A percentile compares a stretch with the other conserved stretches of the same genome.
These are phyloP conservation scores for Clonostachys rhizophaga DNA, from an alignment of 2,329 filamentous ascomycete genomes.

Conservation along the genomic window DNA sequence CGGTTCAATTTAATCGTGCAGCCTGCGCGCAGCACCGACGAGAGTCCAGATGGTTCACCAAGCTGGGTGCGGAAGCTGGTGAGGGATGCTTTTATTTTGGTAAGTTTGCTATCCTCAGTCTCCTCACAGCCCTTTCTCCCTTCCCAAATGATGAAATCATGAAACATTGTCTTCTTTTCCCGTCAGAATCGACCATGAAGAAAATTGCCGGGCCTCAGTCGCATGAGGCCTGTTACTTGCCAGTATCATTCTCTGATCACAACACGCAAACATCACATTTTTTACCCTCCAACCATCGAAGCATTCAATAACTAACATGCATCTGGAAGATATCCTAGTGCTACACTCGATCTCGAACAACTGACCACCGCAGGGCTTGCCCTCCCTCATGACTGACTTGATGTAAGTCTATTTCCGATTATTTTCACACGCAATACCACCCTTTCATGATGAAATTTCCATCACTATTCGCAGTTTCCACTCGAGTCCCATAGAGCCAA, in stretches of 20 bases:
- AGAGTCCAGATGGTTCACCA: no score
- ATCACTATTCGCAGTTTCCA: slow-evolving; percentile 85
- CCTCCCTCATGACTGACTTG: not conserved
- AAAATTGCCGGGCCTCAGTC: slow-evolving; percentile 60
- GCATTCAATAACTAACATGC: no score
- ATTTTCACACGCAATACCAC: slow-evolving; percentile 6
- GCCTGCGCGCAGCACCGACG: no score
- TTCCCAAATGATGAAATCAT: slow-evolving; percentile 63
- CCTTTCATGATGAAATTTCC: slow-evolving; percentile 66
- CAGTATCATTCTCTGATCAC: slow-evolving; percentile 79
- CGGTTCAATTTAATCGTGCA: no score
- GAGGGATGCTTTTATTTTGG: no score
- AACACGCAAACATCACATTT: slow-evolving; percentile 2
- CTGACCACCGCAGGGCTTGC: no score
- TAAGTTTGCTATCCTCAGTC: no score
- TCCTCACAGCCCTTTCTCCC: no score
- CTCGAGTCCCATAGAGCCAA: slow-evolving; percentile 66
- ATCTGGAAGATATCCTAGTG: no score
- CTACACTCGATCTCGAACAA: no score
- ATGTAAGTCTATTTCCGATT: slow-evolving; percentile 7
- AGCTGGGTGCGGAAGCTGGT: no score
- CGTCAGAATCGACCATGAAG: slow-evolving; percentile 85
- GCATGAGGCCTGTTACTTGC: slow-evolving; percentile 77
- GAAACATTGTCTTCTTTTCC: slow-evolving; percentile 77
- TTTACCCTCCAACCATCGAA: not conserved